phyloP scores from a whole-genome alignment of 2,329 filamentous ascomycete species.

The Fusarium bulbicola region DNA sequence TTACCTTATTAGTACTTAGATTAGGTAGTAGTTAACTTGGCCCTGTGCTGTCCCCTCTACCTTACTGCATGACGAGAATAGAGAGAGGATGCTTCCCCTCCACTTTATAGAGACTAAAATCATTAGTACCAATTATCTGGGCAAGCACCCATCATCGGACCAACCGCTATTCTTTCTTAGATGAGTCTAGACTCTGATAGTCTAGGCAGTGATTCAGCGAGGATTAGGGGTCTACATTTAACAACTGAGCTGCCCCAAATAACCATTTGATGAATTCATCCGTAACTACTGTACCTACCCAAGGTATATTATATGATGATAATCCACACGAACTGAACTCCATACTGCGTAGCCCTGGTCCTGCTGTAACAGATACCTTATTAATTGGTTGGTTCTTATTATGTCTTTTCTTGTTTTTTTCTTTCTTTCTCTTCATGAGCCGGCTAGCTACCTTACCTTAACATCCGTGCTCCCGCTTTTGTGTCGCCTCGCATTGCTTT shows the following conservation, averaged over 20 bases:
- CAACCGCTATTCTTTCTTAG: background rate
- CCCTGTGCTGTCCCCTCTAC: background rate
- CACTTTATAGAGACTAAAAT: background rate
- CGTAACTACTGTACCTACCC: background rate
- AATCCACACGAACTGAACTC: background rate
- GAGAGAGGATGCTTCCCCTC: background rate
- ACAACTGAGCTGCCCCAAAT: background rate
- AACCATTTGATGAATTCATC: background rate
- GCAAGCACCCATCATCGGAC: background rate
- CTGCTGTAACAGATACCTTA: background rate
- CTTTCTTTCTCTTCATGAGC: background rate
- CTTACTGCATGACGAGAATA: background rate
- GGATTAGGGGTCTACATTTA: background rate
- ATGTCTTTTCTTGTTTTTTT: background rate
- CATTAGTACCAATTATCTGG: background rate
- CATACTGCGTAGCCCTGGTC: background rate
- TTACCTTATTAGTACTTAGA: background rate
- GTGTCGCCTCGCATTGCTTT: constrained; percentile 20
- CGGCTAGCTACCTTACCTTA: background rate
- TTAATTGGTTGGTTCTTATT: background rate
- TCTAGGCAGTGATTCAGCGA: background rate
- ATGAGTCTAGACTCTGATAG: background rate
- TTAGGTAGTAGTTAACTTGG: background rate
- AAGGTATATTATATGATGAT: background rate
- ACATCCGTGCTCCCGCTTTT: constrained; percentile 9